Conservation (phyloP, 1,139 yeast species). For the Hyphopichia pseudoburtonii region DNA sequence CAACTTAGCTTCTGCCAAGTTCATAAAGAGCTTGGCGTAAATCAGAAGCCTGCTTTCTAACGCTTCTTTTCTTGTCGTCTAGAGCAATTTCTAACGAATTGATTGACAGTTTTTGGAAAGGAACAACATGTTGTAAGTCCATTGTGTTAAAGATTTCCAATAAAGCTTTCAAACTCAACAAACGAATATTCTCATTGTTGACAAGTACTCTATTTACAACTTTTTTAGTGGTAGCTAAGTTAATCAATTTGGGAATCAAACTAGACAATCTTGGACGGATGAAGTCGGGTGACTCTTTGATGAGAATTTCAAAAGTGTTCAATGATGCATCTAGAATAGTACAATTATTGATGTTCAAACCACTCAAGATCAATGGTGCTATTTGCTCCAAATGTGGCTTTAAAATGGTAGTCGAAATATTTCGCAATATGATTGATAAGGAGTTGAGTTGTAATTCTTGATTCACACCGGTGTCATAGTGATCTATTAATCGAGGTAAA, state of each 20-base stretch:
- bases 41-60: conserved; percentile 74
- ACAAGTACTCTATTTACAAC: conserved; percentile 19
- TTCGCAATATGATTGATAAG: conserved; percentile 64
- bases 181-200: conserved; percentile 49
- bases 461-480: conserved; percentile 22
- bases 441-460: conserved; percentile 55
- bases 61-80: conserved; percentile 73
- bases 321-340: conserved; percentile 62
- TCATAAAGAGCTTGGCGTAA: conserved; percentile 77
- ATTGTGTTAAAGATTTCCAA: conserved; percentile 42
- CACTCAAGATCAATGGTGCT: conserved; percentile 70
- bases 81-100: conserved; percentile 50
- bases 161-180: conserved; percentile 57
- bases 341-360: conserved; percentile 50
- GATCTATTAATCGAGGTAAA: conserved; percentile 46
- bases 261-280: conserved; percentile 54
- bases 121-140: conserved; percentile 42
- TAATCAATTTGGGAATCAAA: conserved; percentile 56
- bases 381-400: conserved; percentile 60
- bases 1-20: conserved; percentile 23
- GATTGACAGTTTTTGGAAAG: conserved; percentile 54
- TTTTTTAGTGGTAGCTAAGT: conserved; percentile 27
- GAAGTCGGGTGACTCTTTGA: conserved; percentile 50
- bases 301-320: conserved; percentile 50
- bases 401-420: conserved; percentile 61